phyloP scores from a whole-genome alignment of 2,329 filamentous ascomycete species.

The Juglanconis oblonga region DNA sequence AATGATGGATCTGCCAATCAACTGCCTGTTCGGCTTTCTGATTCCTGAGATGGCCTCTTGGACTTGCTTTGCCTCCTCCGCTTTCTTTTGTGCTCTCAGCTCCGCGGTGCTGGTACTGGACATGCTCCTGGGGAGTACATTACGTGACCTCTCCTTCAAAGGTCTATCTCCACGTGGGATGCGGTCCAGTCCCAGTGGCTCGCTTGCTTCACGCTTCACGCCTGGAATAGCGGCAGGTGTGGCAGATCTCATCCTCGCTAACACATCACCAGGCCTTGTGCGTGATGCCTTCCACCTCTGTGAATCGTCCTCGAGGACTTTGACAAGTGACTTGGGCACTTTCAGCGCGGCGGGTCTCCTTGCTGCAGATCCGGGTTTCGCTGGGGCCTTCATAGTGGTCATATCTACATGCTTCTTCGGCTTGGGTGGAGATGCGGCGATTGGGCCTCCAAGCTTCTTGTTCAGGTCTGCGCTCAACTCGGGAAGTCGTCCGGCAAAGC shows the following conservation, averaged over 20 bases:
- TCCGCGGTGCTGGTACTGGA: constrained; percentile 52
- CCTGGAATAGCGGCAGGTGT: constrained; percentile 59
- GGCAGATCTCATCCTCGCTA: constrained; percentile 66
- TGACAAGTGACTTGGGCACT: constrained; percentile 53
- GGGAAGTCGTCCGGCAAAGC: constrained; percentile 73
- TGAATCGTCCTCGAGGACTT: constrained; percentile 60
- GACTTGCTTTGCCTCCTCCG: constrained; percentile 62
- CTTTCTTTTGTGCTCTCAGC: constrained; percentile 61
- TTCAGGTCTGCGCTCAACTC: constrained; percentile 68
- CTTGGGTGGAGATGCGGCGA: constrained; percentile 54
- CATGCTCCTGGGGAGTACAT: constrained; percentile 36
- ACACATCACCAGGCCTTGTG: constrained; percentile 51
- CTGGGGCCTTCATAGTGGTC: constrained; percentile 38
- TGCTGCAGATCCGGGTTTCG: constrained; percentile 50
- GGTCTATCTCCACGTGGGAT: constrained; percentile 42
- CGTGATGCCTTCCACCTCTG: constrained; percentile 53
- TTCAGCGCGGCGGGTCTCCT: constrained; percentile 45
- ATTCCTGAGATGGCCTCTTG: constrained; percentile 72
- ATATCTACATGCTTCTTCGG: constrained; percentile 43
- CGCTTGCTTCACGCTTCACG: constrained; percentile 68
- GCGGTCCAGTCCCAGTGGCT: constrained; percentile 50
- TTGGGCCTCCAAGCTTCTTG: constrained; percentile 72
- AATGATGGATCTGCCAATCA: constrained; percentile 64
- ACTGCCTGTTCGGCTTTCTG: constrained; percentile 71
- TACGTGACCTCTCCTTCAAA: constrained; percentile 43